Evolutionary conservation across 345 rosid genomes (phyloP), one percentile per base, ranked within the genome.

Genomic region (Capsella bursapastoris): DNA sequence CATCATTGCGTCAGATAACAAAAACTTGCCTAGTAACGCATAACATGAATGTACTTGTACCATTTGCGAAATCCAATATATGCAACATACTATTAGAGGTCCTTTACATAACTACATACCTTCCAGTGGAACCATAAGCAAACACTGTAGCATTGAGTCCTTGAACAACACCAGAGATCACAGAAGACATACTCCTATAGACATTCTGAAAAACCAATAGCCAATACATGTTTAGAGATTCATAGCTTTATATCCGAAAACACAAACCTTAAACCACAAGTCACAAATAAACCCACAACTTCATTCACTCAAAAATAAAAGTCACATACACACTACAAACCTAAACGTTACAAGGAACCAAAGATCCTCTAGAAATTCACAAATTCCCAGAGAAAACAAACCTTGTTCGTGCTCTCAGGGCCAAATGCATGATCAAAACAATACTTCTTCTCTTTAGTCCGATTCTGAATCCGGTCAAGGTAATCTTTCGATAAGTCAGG

Each of bases 81-180:
- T 34, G 40, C 48, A 44, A 31, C 3, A 22, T 55, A 64, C 2
- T 18, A 45, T 22, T 8, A 5, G 2, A 72, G 60, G 47, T 57
- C 53, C 16, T 48, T 40, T 4, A 60, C 50, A 71, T 7, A 10
- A 64, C 4, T 50, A 16, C 77, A 71, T 87, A 94, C 98, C 98
- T 94, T 82, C 98, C 98, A 34, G 98, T 94, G 14, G 98, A 88
- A 77, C 98, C 98, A 82, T 94, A 89, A 0, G 97, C 98, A 84
- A 94, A 91, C 31, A 94, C 87, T 0, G 98, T 94, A 8, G 97
- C 96, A 64, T 94, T 94, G 56, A 94, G 93, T 65, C 98, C 97
- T 63, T 88, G 93, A 34, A 89, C 93, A 83, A 94, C 90, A 15
- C 98, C 95, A 51, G 95, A 79, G 72, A 94, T 87, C 40, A 83